Percentiles rank a stretch among this genome's conserved stretches.
Conservation (phyloP, 306 rosid species). For the Mimosa pudica region DNA sequence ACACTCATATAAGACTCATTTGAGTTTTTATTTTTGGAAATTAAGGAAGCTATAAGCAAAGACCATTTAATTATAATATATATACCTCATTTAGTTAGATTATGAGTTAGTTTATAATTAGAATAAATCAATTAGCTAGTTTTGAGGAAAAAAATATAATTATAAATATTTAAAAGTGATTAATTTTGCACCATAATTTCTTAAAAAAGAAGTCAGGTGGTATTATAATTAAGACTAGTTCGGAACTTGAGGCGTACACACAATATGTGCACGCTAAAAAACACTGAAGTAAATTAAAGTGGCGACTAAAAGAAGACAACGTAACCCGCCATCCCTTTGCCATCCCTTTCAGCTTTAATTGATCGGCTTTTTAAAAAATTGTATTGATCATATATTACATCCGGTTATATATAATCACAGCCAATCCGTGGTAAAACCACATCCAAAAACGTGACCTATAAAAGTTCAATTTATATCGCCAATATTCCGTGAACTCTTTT, state of each 20-base stretch:
- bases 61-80: too few species aligned
- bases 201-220: too few species aligned
- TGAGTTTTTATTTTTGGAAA: too few species aligned
- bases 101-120: too few species aligned
- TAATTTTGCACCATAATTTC: too few species aligned
- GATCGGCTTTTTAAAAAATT: not conserved
- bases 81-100: too few species aligned
- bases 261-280: not conserved
- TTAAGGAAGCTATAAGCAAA: too few species aligned
- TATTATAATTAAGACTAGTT: too few species aligned
- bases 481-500: not conserved
- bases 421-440: not conserved
- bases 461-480: not conserved
- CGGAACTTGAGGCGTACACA: not conserved
- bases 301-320: not conserved
- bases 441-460: not conserved
- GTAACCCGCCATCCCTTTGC: not conserved
- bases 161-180: too few species aligned
- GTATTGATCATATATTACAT: not conserved
- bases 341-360: not conserved
- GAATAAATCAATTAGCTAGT: too few species aligned
- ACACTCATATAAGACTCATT: too few species aligned
- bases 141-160: too few species aligned
- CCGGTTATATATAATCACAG: not conserved
- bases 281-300: not conserved